phyloP scores from a whole-genome alignment of 768 basidiomycete genomes.

The Agrocybe chaxingu region DNA sequence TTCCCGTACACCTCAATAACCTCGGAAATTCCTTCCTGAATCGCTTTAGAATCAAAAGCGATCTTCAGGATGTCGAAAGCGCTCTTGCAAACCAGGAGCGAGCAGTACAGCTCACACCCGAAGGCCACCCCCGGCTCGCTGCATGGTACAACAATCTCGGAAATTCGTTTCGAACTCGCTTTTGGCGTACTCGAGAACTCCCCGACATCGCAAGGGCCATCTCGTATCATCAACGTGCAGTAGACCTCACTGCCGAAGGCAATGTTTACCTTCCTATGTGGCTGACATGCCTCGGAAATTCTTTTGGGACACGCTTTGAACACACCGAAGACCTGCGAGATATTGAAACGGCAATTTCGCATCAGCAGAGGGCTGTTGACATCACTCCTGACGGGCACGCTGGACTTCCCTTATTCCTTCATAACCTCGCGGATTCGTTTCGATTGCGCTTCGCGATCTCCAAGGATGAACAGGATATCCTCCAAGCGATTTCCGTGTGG shows the following conservation, averaged over 20 bases:
- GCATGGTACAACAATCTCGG: conserved; percentile 1
- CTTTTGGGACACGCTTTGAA: background rate
- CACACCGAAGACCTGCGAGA: background rate
- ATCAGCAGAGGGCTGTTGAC: conserved; percentile 8
- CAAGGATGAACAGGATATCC: conserved; percentile 5
- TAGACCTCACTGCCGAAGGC: background rate
- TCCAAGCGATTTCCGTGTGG: conserved; percentile 10
- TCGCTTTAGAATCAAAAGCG: too few species aligned
- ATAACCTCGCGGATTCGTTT: conserved; percentile 10
- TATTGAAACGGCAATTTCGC: background rate
- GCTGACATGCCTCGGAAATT: background rate
- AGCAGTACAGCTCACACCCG: background rate
- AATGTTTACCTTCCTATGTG: background rate
- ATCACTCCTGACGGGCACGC: conserved; percentile 4
- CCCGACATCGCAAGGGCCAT: background rate
- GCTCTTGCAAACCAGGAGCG: too few species aligned
- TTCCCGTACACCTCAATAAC: background rate
- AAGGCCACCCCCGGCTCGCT: background rate
- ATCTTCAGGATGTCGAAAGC: too few species aligned
- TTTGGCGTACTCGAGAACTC: background rate
- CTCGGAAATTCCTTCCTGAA: too few species aligned
- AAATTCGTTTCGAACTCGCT: conserved; percentile 1
- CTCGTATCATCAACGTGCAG: conserved; percentile 5
- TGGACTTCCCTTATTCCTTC: background rate
- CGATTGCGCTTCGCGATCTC: conserved; percentile 9